Evolutionary conservation across 1,284 basidiomycete species (phyloP), one percentile per base, ranked within the genome.

Genomic region (Malassezia nana): DNA sequence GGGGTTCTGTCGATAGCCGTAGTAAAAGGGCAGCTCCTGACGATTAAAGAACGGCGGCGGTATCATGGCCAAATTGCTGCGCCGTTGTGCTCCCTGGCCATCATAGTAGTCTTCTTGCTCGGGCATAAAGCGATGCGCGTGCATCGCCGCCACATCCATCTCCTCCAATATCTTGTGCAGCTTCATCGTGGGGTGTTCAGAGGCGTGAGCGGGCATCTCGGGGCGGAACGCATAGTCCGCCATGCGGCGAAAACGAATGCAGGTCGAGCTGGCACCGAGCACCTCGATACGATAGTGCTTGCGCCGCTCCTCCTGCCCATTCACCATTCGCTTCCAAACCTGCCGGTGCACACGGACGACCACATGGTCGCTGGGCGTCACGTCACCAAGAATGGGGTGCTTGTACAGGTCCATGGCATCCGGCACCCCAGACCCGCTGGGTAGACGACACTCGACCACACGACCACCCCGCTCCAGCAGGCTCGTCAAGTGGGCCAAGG

Each of bases 231-330:
- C 62, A 53, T 65, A 72, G 52, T 72, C 69, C 15, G 68, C 66
- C 68, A 70, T 69, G 39, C 55, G 51, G 2, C 90, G 81, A 76
- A 96, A 96, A 38, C 92, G 80, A 32, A 85, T 84, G 0, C 89
- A 89, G 75, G 86, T 87, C 1, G 82, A 78, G 18, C 87, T 79
- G 13, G 84, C 76, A 0, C 91, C 92, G 0, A 88, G 74, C 0
- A 85, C 80, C 59, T 88, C 82, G 5, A 84, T 80, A 1, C 80
- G 85, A 74, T 88, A 96, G 24, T 79, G 62, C 29, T 46, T 45
- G 15, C 35, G 32, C 31, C 30, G 22, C 31, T 54, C 46, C 1
- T 15, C 10, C 13, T 22, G 9, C 7, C 33, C 48, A 7, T 33
- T 22, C 20, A 20, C 6, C 3, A 22, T 24, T 9, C 18, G 13